A percentile compares a stretch with the other conserved stretches of the same genome.
Evolutionary conservation across 257 asterid species (phyloP).

Genomic region (Verbena officinalis): DNA sequence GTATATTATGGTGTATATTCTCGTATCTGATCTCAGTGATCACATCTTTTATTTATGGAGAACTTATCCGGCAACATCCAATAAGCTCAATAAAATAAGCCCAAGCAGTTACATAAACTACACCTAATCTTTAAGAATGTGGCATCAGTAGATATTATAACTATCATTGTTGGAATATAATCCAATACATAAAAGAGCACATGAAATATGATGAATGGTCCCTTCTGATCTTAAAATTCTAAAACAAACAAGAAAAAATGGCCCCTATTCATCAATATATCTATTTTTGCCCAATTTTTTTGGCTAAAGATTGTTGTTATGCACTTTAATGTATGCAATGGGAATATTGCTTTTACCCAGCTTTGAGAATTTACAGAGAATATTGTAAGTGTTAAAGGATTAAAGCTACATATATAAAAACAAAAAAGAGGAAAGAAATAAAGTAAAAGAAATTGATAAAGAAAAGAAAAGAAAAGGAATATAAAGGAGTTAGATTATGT

Average conservation of each 20-base stretch:
- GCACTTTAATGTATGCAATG: conserved; percentile 41
- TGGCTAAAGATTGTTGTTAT: conserved; percentile 46
- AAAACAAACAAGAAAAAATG: conserved; percentile 25
- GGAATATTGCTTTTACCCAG: conserved; percentile 41
- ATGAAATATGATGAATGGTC: conserved; percentile 35
- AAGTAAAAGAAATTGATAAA: conserved; percentile 28
- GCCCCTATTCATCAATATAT: conserved; percentile 20
- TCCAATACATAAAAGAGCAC: conserved; percentile 25
- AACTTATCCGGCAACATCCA: too few species aligned
- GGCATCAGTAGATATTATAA: too few species aligned
- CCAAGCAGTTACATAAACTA: too few species aligned
- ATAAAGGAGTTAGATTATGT: conserved; percentile 17
- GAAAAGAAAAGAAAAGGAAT: conserved; percentile 25
- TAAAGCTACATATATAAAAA: conserved; percentile 47
- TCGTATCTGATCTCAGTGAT: too few species aligned
- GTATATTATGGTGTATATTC: too few species aligned
- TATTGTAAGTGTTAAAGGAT: conserved; percentile 41
- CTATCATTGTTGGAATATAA: conserved; percentile 31
- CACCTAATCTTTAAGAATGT: too few species aligned
- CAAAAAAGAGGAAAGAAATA: conserved; percentile 49
- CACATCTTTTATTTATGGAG: too few species aligned
- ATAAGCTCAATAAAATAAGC: too few species aligned
- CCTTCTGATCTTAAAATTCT: conserved; percentile 16
- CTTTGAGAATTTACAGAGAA: conserved; percentile 39
- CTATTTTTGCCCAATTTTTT: conserved; percentile 38